Evolutionary conservation across 2,329 filamentous ascomycete genomes (phyloP).

Genomic region (Ophiobolus disseminans): DNA sequence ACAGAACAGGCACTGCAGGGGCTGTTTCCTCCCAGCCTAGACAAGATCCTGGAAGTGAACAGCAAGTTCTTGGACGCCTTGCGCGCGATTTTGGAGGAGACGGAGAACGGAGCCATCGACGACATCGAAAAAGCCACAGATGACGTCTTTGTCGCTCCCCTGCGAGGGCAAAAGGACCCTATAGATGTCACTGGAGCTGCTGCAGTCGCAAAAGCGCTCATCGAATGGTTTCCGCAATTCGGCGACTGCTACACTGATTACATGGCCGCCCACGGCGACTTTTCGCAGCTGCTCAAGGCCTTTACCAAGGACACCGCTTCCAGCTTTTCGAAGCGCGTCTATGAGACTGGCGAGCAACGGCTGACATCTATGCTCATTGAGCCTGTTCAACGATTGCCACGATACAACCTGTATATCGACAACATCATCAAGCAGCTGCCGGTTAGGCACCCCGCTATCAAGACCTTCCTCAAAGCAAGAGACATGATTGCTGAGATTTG

Average conservation of each 20-base stretch:
- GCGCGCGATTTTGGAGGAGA: constrained; percentile 77
- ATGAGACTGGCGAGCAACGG: constrained; percentile 86
- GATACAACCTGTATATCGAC: constrained; percentile 96
- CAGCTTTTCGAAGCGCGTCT: constrained; percentile 80
- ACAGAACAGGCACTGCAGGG: constrained; percentile 74
- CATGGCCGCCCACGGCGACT: constrained; percentile 86
- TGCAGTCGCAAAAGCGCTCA: constrained; percentile 78
- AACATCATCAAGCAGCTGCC: constrained; percentile 89
- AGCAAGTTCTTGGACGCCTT: constrained; percentile 79
- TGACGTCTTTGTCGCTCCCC: constrained; percentile 44
- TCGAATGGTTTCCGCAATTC: constrained; percentile 94
- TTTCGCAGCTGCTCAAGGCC: constrained; percentile 78
- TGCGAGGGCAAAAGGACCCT: constrained; percentile 43
- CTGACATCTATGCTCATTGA: constrained; percentile 93
- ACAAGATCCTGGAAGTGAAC: constrained; percentile 82
- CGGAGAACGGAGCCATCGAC: constrained; percentile 77
- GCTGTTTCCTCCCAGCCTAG: constrained; percentile 81
- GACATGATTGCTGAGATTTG: constrained; percentile 97
- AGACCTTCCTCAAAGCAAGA: constrained; percentile 82
- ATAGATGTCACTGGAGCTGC: constrained; percentile 80
- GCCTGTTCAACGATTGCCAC: constrained; percentile 89
- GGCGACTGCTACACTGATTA: constrained; percentile 91
- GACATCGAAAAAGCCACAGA: constrained; percentile 71
- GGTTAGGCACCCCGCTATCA: constrained; percentile 82
- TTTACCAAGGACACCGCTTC: constrained; percentile 80